Percentiles rank a stretch among this genome's conserved stretches.
Conservation (phyloP, 768 basidiomycete genomes). For the Phlebiopsis gigantea region DNA sequence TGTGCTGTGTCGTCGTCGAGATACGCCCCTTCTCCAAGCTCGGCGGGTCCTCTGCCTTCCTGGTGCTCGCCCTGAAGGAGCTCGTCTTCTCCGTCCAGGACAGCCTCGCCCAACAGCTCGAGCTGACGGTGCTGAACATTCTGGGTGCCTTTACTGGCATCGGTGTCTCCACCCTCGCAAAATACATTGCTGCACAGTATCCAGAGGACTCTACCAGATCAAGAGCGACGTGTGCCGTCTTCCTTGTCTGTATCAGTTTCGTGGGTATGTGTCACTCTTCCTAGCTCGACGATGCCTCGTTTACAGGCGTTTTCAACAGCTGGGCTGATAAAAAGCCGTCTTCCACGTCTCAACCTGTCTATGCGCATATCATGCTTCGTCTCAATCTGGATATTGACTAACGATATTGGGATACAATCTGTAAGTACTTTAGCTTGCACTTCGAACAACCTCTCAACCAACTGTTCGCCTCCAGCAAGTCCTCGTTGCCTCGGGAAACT, state of each 20-base stretch:
- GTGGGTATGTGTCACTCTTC: slow-evolving; percentile 24
- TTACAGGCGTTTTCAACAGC: slow-evolving; percentile 24
- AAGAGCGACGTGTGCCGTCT: slow-evolving; percentile 35
- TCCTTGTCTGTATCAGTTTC: slow-evolving; percentile 35
- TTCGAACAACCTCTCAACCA: not conserved
- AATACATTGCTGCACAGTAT: slow-evolving; percentile 27
- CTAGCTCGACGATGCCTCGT: no score
- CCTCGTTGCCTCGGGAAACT: slow-evolving; percentile 25
- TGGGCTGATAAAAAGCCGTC: slow-evolving; percentile 37
- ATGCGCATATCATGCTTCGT: slow-evolving; percentile 43
- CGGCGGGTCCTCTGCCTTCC: slow-evolving; percentile 35
- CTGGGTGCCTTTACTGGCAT: slow-evolving; percentile 37
- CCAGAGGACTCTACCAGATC: slow-evolving; percentile 24
- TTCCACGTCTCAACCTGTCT: slow-evolving; percentile 39
- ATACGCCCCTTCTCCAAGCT: slow-evolving; percentile 34
- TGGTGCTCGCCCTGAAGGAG: slow-evolving; percentile 36
- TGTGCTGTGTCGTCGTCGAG: slow-evolving; percentile 35
- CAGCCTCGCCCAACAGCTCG: slow-evolving; percentile 43
- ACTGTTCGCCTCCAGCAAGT: slow-evolving; percentile 18
- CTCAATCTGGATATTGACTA: slow-evolving; percentile 42
- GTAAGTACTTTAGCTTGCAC: slow-evolving; percentile 22
- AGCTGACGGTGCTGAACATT: slow-evolving; percentile 38
- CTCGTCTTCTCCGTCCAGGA: slow-evolving; percentile 43
- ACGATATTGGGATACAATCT: slow-evolving; percentile 26
- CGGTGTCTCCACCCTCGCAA: slow-evolving; percentile 31